Base-by-base conservation (phyloP, 768 basidiomycete genomes). In the Holtermanniella nyarrowii region DNA sequence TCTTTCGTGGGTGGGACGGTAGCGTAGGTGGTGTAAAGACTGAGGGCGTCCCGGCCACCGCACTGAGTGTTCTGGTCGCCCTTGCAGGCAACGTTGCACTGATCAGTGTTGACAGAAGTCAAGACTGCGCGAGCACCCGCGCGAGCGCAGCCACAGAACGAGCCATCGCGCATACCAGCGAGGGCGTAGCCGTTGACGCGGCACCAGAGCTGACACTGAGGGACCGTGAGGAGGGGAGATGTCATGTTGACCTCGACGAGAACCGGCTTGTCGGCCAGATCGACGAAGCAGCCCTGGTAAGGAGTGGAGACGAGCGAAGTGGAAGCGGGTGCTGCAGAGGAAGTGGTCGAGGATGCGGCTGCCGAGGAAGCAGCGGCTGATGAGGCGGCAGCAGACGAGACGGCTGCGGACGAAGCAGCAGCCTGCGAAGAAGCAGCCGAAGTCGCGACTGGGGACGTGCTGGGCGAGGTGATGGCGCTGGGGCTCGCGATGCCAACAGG, bases 121-220 rank as follows among this genome's bases (percentile, higher is more conserved):
- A 60, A 26, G 5, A 26, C 52, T 18, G n/a, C 26, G 16, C 56
- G 20, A 7, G 31, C 31, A 16, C 31, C 31, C 7, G 40, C 26
- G 31, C 50, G 48, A 26, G 59, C 21, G 52, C 63, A 65, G 21
- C 55, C 61, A 52, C 63, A 65, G 13, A 51, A 54, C 37, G 52
- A 55, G 20, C 61, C 63, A 12, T 42, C 43, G 10, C 52, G 58
- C 20, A 57, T 22, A 25, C 57, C 57, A 4, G 62, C 42, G 47
- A 61, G 63, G 12, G 58, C 45, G 47, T 53, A 58, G 22, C 50
- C 48, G 44, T 63, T 63, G 46, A 52, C 56, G 26, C 56, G 49
- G 50, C 65, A 66, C 60, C 60, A 63, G 26, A 57, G 44, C 40
- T 58, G 52, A 51, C 65, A 66, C 48, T 54, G 59, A 16, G 51